phyloP scores from a whole-genome alignment of 176 grass and related monocot genomes.

The Stipa capillata region DNA sequence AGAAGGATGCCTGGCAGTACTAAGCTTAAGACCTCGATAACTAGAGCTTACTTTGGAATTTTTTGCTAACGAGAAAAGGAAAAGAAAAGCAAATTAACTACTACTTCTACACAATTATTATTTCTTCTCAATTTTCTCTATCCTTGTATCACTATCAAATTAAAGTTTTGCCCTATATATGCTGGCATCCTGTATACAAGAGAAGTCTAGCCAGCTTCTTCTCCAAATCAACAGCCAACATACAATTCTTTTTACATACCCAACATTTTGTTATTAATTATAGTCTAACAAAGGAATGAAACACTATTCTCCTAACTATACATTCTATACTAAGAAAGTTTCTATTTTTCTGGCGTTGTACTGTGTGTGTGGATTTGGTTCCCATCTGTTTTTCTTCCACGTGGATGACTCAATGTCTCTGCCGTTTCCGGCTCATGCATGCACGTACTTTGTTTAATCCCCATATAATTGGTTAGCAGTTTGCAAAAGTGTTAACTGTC shows the following conservation, averaged over 20 bases:
- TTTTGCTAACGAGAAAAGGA: too few species aligned
- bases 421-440: conserved; percentile 1
- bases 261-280: neutral
- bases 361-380: neutral
- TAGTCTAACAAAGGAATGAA: neutral
- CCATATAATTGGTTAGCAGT: conserved; percentile 1
- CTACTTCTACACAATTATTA: neutral
- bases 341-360: neutral
- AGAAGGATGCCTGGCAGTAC: too few species aligned
- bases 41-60: too few species aligned
- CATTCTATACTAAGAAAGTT: neutral
- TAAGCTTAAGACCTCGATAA: too few species aligned
- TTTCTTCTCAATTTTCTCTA: neutral
- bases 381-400: neutral
- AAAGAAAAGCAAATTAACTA: neutral
- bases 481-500: conserved; percentile 1
- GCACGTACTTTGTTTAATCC: conserved; percentile 5
- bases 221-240: neutral
- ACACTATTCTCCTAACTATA: neutral
- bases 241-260: neutral
- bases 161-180: neutral
- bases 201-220: neutral
- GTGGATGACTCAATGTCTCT: neutral
- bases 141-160: neutral
- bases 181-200: neutral